Conservation (phyloP, 2,329 filamentous ascomycete species). For the Blastomyces silverae region DNA sequence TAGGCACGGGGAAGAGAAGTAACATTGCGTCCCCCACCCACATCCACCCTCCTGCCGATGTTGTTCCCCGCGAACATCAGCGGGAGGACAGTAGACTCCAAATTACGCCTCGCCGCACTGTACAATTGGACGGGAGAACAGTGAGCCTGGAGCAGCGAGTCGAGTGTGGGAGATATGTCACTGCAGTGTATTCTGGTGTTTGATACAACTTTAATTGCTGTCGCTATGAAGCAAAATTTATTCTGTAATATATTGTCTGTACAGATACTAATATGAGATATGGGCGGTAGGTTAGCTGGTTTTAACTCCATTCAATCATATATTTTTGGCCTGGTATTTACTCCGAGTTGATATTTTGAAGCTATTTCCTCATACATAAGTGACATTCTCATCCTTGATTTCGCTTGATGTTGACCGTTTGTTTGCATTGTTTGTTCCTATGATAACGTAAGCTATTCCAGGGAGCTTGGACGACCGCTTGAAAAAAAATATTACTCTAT, state of each 20-base stretch:
- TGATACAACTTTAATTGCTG: constrained; percentile 27
- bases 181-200: constrained; percentile 69
- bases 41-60: constrained; percentile 65
- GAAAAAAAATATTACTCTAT: constrained; percentile 15
- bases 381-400: too few relatives aligned
- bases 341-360: background rate
- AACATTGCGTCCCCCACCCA: constrained; percentile 71
- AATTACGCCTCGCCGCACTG: constrained; percentile 68
- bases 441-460: constrained; percentile 15
- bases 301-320: constrained; percentile 1
- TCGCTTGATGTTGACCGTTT: background rate
- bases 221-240: constrained; percentile 3
- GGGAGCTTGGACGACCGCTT: constrained; percentile 36
- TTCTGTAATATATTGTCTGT: constrained; percentile 10
- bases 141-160: constrained; percentile 77
- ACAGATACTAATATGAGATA: background rate
- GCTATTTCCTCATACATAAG: too few relatives aligned
- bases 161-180: constrained; percentile 76
- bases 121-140: constrained; percentile 61
- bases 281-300: constrained; percentile 3
- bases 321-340: background rate
- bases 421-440: background rate
- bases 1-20: constrained; percentile 82
- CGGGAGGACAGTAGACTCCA: constrained; percentile 69
- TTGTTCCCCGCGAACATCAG: constrained; percentile 55